Evolutionary conservation across 163 green algal genomes (phyloP).

Genomic region (Trebouxia gelatinosa): DNA sequence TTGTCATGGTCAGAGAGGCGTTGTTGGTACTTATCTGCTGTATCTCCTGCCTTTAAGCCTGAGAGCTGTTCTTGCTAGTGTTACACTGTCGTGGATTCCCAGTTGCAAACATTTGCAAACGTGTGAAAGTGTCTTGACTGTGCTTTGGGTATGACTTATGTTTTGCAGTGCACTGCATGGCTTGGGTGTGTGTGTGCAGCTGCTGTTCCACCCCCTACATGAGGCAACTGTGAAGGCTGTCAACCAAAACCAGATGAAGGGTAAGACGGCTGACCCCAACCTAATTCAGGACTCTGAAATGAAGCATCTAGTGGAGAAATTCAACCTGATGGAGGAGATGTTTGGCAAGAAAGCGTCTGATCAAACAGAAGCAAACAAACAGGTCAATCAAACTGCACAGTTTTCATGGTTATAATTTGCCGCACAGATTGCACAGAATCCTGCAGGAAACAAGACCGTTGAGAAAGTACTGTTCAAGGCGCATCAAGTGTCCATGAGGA

Average conservation of each 20-base stretch:
- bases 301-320: constrained; percentile 3
- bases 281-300: constrained; percentile 12
- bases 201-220: constrained; percentile 19
- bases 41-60: constrained; percentile 20
- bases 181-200: constrained; percentile 4
- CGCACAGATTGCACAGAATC: constrained; percentile 16
- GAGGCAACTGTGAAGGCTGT: constrained; percentile 1
- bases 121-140: constrained; percentile 26
- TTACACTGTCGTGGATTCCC: constrained; percentile 20
- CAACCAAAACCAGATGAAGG: constrained; percentile 13
- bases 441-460: constrained; percentile 23
- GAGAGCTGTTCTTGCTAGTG: constrained; percentile 25
- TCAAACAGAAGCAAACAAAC: constrained; percentile 23
- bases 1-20: constrained; percentile 17
- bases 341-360: constrained; percentile 11
- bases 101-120: constrained; percentile 19
- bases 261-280: constrained; percentile 8
- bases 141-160: constrained; percentile 26
- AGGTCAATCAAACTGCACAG: constrained; percentile 20
- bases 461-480: constrained; percentile 17
- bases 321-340: constrained; percentile 19
- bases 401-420: constrained; percentile 19
- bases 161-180: constrained; percentile 17
- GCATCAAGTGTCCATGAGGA: constrained; percentile 20
- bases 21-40: constrained; percentile 24